phyloP scores from a whole-genome alignment of 768 basidiomycete genomes.

The Lactifluus pinguis region DNA sequence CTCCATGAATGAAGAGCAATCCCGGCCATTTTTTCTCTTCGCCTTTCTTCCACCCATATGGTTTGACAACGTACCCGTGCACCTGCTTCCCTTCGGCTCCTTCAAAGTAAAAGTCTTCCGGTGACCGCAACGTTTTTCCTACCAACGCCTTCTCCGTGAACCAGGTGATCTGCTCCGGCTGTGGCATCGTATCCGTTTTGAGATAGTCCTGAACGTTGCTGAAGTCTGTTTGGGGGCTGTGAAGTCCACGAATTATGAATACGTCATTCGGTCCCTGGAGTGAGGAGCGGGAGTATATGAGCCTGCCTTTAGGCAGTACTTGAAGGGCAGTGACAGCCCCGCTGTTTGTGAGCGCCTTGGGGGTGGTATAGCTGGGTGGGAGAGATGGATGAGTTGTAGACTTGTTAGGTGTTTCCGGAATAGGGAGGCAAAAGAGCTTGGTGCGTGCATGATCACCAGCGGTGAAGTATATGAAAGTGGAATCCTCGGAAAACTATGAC shows the following conservation, averaged over 20 bases:
- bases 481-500: slow-evolving; percentile 64
- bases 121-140: slow-evolving; percentile 48
- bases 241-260: slow-evolving; percentile 49
- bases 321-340: slow-evolving; percentile 56
- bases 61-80: slow-evolving; percentile 81
- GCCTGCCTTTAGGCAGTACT: slow-evolving; percentile 45
- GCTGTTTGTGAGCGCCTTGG: slow-evolving; percentile 48
- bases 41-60: slow-evolving; percentile 60
- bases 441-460: slow-evolving; percentile 71
- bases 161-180: slow-evolving; percentile 51
- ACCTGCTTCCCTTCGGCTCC: slow-evolving; percentile 69
- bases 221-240: slow-evolving; percentile 29
- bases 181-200: slow-evolving; percentile 29
- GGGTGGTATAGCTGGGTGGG: slow-evolving; percentile 37
- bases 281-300: slow-evolving; percentile 68
- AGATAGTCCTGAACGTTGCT: slow-evolving; percentile 20
- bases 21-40: slow-evolving; percentile 64
- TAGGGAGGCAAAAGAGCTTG: slow-evolving; percentile 62
- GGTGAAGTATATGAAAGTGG: slow-evolving; percentile 57
- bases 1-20: slow-evolving; percentile 76
- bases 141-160: slow-evolving; percentile 51
- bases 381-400: slow-evolving; percentile 46
- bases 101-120: slow-evolving; percentile 84
- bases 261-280: slow-evolving; percentile 75
- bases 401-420: slow-evolving; percentile 51